These are phyloP conservation scores for Maudiozyma barnettii DNA, from an alignment of 805 yeast species.

Conservation along the genomic window DNA sequence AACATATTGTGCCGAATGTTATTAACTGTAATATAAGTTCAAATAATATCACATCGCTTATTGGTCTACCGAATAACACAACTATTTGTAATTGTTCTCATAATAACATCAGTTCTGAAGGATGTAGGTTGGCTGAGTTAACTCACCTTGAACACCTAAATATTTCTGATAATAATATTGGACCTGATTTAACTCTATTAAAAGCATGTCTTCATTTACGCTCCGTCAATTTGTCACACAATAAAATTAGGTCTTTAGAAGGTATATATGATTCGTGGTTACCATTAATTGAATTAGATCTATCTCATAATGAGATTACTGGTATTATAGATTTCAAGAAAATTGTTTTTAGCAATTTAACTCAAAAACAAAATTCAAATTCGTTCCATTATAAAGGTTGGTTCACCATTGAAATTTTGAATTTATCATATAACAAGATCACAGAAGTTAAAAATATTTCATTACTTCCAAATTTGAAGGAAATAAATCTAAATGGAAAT, in stretches of 20 bases:
- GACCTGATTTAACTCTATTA: conserved; percentile 11
- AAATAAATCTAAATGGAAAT: conserved; percentile 18
- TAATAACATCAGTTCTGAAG: conserved; percentile 3
- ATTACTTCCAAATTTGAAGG: conserved; percentile 10
- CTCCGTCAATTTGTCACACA: conserved; percentile 16
- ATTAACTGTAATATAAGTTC: conserved; percentile 10
- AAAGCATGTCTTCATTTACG: conserved; percentile 12
- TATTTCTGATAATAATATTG: conserved; percentile 13
- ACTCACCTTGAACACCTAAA: conserved; percentile 4
- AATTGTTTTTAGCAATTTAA: conserved; percentile 3
- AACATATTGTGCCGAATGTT: conserved; percentile 16
- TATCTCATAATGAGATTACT: conserved; percentile 16
- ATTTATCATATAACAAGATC: conserved; percentile 18
- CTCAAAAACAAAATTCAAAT: neutral
- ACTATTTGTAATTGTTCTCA: conserved; percentile 3
- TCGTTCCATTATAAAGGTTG: conserved; percentile 7
- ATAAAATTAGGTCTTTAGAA: conserved; percentile 12
- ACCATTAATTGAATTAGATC: conserved; percentile 9
- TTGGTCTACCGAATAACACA: conserved; percentile 16
- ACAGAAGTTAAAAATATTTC: conserved; percentile 14
- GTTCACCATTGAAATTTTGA: conserved; percentile 16
- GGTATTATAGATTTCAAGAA: conserved; percentile 20
- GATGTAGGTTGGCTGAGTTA: conserved; percentile 1
- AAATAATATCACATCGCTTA: conserved; percentile 18
- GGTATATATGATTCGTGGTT: conserved; percentile 6